These are phyloP conservation scores for Aspergillus luchuensis DNA, from an alignment of 2,329 filamentous ascomycete genomes.

Conservation along the genomic window DNA sequence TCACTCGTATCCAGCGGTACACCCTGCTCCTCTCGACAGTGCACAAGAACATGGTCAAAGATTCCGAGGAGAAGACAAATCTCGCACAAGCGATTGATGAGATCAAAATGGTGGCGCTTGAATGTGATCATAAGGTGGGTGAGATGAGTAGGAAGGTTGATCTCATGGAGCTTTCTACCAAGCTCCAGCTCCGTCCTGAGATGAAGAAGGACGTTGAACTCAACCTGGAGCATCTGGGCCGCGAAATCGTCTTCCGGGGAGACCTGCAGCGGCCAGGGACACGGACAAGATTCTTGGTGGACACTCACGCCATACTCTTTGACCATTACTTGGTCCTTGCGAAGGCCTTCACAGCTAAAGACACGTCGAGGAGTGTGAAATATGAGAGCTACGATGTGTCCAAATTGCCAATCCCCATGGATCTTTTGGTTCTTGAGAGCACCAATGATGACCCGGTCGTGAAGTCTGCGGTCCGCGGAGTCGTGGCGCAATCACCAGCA, in stretches of 20 bases:
- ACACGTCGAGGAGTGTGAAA: slow-evolving; percentile 70
- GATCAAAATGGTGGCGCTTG: slow-evolving; percentile 82
- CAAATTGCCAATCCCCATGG: slow-evolving; percentile 94
- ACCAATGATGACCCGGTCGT: slow-evolving; percentile 88
- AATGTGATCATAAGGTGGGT: slow-evolving; percentile 89
- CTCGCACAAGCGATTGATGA: slow-evolving; percentile 83
- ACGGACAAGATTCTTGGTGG: slow-evolving; percentile 88
- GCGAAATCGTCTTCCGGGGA: slow-evolving; percentile 84
- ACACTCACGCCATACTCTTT: slow-evolving; percentile 90
- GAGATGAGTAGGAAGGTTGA: slow-evolving; percentile 91
- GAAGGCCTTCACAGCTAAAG: slow-evolving; percentile 70
- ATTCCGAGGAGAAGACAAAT: slow-evolving; percentile 88
- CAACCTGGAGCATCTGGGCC: slow-evolving; percentile 90
- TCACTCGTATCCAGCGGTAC: slow-evolving; percentile 90
- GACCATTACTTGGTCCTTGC: slow-evolving; percentile 95
- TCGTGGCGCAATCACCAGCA: slow-evolving; percentile 60
- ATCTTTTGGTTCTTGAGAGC: slow-evolving; percentile 87
- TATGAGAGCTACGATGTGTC: slow-evolving; percentile 89
- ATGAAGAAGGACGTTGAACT: slow-evolving; percentile 81
- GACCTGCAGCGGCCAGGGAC: slow-evolving; percentile 86
- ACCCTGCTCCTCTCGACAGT: slow-evolving; percentile 80
- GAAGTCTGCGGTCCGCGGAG: slow-evolving; percentile 73
- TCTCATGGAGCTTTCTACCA: slow-evolving; percentile 78
- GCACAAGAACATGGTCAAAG: slow-evolving; percentile 76
- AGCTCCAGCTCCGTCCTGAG: slow-evolving; percentile 80